Evolutionary conservation across 2,329 filamentous ascomycete genomes (phyloP).

Genomic region (Thielaviopsis musarum): DNA sequence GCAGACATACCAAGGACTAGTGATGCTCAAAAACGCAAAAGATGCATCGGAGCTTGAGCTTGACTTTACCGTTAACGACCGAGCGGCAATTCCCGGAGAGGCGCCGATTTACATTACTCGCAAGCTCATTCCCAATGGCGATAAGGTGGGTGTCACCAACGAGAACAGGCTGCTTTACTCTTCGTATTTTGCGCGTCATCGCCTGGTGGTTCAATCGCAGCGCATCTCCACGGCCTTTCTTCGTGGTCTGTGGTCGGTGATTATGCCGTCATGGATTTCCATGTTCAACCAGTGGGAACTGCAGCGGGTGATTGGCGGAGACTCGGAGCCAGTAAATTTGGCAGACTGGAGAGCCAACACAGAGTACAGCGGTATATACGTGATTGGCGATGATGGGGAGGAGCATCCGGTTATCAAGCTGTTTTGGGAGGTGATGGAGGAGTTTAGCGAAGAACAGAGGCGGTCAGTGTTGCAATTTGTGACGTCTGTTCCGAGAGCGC

Average conservation of each 20-base stretch:
- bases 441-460: conserved; percentile 58
- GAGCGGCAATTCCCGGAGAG: conserved; percentile 29
- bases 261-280: conserved; percentile 80
- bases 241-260: conserved; percentile 68
- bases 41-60: conserved; percentile 40
- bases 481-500: conserved; percentile 79
- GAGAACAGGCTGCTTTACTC: conserved; percentile 91
- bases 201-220: conserved; percentile 63
- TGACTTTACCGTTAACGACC: conserved; percentile 80
- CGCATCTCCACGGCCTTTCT: conserved; percentile 80
- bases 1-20: conserved; percentile 72
- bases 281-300: conserved; percentile 98
- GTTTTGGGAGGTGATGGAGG: conserved; percentile 82
- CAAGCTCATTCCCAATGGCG: conserved; percentile 61
- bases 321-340: conserved; percentile 71
- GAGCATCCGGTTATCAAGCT: conserved; percentile 75
- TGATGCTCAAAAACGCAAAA: conserved; percentile 67
- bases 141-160: conserved; percentile 67
- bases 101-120: conserved; percentile 44
- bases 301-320: conserved; percentile 82
- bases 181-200: conserved; percentile 74
- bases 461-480: conserved; percentile 89
- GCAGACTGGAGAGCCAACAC: conserved; percentile 75
- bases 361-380: conserved; percentile 72
- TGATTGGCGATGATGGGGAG: conserved; percentile 68